A percentile compares a stretch with the other conserved stretches of the same genome.
phyloP scores from a whole-genome alignment of 2,329 filamentous ascomycete genomes.

The Blumeria graminis region DNA sequence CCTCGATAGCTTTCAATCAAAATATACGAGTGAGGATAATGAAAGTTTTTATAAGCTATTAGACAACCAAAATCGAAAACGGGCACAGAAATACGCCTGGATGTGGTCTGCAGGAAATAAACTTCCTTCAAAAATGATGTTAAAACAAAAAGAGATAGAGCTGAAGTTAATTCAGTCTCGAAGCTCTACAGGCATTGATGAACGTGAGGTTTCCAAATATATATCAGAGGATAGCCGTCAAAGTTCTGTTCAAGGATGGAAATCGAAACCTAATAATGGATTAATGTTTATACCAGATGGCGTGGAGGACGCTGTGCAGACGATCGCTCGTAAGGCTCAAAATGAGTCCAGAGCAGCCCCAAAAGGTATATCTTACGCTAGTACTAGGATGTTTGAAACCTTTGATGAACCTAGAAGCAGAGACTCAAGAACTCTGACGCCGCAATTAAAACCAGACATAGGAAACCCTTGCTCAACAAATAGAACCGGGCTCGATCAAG shows the following conservation, averaged over 20 bases:
- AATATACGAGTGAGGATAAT: slow-evolving; percentile 94
- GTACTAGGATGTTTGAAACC: slow-evolving; percentile 49
- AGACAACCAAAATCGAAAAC: slow-evolving; percentile 72
- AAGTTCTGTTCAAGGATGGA: slow-evolving; percentile 59
- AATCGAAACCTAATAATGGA: slow-evolving; percentile 47
- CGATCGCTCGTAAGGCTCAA: slow-evolving; percentile 43
- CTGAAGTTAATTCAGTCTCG: slow-evolving; percentile 24
- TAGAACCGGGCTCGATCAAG: slow-evolving; percentile 35
- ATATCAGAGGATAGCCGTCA: slow-evolving; percentile 43
- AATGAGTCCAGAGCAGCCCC: slow-evolving; percentile 47
- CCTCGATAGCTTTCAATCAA: slow-evolving; percentile 64
- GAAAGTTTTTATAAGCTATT: slow-evolving; percentile 86
- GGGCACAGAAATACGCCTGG: slow-evolving; percentile 68
- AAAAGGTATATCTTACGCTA: slow-evolving; percentile 55
- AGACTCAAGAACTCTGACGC: slow-evolving; percentile 31
- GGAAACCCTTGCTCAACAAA: slow-evolving; percentile 61
- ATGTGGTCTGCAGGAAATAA: slow-evolving; percentile 72
- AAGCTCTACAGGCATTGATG: slow-evolving; percentile 28
- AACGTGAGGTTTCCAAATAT: slow-evolving; percentile 28
- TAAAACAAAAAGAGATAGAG: slow-evolving; percentile 39
- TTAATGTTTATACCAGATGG: slow-evolving; percentile 68
- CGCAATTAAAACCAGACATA: slow-evolving; percentile 65
- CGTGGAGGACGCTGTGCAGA: slow-evolving; percentile 32
- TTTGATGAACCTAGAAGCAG: slow-evolving; percentile 15
- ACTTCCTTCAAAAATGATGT: slow-evolving; percentile 55